Evolutionary conservation across 345 rosid genomes (phyloP).

Genomic region (Boechera retrofracta): DNA sequence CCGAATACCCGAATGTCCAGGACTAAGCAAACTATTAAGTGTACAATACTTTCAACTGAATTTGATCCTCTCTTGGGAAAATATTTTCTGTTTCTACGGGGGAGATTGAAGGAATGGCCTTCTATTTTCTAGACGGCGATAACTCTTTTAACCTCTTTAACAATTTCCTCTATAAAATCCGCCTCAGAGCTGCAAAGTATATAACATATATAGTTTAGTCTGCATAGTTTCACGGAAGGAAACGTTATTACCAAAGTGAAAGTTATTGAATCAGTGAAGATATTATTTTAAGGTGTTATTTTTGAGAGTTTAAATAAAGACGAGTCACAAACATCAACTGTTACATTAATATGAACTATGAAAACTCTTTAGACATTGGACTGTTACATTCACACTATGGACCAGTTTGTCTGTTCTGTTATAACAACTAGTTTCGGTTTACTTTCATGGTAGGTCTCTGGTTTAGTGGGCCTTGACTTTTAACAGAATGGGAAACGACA

Average conservation of each 20-base stretch:
- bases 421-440: neutral
- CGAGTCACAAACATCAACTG: neutral
- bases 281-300: neutral
- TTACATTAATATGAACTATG: neutral
- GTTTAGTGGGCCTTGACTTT: too few relatives aligned
- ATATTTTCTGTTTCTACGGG: neutral
- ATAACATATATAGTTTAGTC: neutral
- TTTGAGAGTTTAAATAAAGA: neutral
- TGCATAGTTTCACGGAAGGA: neutral
- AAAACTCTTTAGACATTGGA: neutral
- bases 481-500: neutral
- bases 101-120: neutral
- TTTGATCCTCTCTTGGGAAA: neutral
- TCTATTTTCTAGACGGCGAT: neutral
- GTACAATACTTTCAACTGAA: neutral
- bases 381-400: neutral
- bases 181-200: constrained; percentile 18
- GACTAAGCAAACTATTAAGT: neutral
- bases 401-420: neutral
- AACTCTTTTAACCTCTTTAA: constrained; percentile 5
- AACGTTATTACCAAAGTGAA: neutral
- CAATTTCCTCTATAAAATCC: constrained; percentile 13
- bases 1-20: too few relatives aligned
- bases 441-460: too few relatives aligned
- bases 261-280: neutral